Evolutionary conservation across 495 filamentous ascomycete genomes (phyloP).

Genomic region (Podospora sp.): DNA sequence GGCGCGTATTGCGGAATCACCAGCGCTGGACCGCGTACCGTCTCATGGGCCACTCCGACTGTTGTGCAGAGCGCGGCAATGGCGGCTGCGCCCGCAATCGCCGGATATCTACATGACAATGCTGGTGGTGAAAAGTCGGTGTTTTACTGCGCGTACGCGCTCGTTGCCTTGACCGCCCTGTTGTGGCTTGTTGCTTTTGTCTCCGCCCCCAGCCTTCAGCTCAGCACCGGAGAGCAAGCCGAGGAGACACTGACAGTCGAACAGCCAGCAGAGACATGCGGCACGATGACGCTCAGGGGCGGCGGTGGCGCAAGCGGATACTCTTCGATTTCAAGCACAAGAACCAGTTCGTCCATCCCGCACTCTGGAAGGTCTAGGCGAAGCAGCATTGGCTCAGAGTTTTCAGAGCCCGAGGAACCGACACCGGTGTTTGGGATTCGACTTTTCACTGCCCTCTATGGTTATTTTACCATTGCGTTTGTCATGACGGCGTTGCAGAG

Average conservation of each 20-base stretch:
- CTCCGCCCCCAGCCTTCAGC: neutral
- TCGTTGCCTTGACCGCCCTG: conserved; percentile 22
- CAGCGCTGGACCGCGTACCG: neutral
- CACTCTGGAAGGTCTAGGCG: neutral
- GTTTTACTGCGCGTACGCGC: conserved; percentile 31
- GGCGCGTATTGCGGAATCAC: conserved; percentile 25
- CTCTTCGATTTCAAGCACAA: conserved; percentile 24
- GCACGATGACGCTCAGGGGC: conserved; percentile 23
- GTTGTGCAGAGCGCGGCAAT: conserved; percentile 33
- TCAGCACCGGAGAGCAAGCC: neutral
- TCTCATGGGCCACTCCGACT: conserved; percentile 26
- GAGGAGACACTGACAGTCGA: conserved; percentile 1
- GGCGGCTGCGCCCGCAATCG: conserved; percentile 21
- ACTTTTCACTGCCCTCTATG: conserved; percentile 27
- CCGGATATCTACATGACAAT: conserved; percentile 28
- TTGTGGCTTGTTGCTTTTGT: conserved; percentile 20
- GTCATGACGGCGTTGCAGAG: conserved; percentile 31
- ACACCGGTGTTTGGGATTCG: conserved; percentile 21
- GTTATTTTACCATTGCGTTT: conserved; percentile 31
- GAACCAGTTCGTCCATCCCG: neutral
- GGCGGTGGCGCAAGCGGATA: conserved; percentile 8
- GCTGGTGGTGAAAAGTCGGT: conserved; percentile 20
- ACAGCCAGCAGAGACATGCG: conserved; percentile 21
- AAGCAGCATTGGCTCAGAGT: neutral
- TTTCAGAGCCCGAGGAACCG: neutral